Evolutionary conservation across 1,139 yeast genomes (phyloP).

Genomic region (Yamadazyma blattariae): DNA sequence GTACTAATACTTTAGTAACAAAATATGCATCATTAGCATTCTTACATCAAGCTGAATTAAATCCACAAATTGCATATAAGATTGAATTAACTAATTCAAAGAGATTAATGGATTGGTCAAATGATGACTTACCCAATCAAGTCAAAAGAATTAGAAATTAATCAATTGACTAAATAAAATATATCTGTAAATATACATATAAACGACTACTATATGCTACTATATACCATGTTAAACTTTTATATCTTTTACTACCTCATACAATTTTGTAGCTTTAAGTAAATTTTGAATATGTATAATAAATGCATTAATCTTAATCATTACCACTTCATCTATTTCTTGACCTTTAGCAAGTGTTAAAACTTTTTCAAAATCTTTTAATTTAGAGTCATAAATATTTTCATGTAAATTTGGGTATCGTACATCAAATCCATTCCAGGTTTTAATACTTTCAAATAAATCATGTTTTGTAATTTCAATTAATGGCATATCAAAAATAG

Average conservation of each 20-base stretch:
- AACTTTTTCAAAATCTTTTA: constrained; percentile 14
- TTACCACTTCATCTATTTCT: constrained; percentile 9
- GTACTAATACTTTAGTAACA: constrained; percentile 59
- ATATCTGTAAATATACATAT: too few species aligned
- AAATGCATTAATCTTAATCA: constrained; percentile 16
- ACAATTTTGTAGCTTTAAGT: constrained; percentile 18
- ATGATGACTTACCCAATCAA: constrained; percentile 42
- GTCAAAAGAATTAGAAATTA: constrained; percentile 35
- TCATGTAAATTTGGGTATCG: constrained; percentile 24
- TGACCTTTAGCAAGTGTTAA: constrained; percentile 12
- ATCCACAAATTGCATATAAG: constrained; percentile 44
- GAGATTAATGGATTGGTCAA: constrained; percentile 61
- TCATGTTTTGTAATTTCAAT: constrained; percentile 18
- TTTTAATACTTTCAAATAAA: constrained; percentile 18
- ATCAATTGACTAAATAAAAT: neutral
- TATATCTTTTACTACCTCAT: constrained; percentile 9
- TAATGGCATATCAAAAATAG: constrained; percentile 20
- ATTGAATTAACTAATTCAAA: constrained; percentile 45
- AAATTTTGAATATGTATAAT: constrained; percentile 12
- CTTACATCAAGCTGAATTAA: constrained; percentile 42
- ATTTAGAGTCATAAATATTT: constrained; percentile 14
- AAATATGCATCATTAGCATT: constrained; percentile 58
- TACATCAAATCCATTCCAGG: constrained; percentile 25
- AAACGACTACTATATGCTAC: neutral
- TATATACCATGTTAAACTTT: neutral